A percentile compares a stretch with the other conserved stretches of the same genome.
Conservation (phyloP, 2,329 filamentous ascomycete species). For the Aspergillus pseudoterreus region DNA sequence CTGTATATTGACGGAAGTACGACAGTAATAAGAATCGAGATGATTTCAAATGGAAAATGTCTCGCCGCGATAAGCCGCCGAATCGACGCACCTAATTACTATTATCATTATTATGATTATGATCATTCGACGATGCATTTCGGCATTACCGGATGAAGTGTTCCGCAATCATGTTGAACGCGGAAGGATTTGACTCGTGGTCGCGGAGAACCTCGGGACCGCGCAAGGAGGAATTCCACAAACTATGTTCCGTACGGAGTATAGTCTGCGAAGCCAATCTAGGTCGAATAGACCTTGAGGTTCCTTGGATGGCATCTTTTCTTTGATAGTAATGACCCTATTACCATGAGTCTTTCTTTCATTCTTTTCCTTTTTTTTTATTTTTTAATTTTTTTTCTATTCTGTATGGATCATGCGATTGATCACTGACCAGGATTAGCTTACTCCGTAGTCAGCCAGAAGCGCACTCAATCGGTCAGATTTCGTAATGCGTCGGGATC, state of each 20-base stretch:
- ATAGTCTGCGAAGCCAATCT: background rate
- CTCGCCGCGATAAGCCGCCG: background rate
- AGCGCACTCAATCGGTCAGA: background rate
- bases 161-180: conserved; percentile 3
- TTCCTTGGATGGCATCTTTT: background rate
- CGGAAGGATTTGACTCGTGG: conserved; percentile 9
- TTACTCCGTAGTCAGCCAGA: background rate
- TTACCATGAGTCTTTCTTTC: too few species aligned
- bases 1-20: too few species aligned
- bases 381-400: too few species aligned
- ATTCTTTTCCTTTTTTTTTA: too few species aligned
- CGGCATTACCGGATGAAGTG: conserved; percentile 6
- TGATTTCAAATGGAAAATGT: background rate
- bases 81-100: background rate
- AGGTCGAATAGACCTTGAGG: background rate
- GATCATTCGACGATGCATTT: background rate
- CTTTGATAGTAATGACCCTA: background rate
- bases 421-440: background rate
- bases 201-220: conserved; percentile 8
- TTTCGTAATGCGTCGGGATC: background rate
- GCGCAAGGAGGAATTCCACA: background rate
- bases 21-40: background rate
- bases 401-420: background rate
- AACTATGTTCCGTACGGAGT: background rate
- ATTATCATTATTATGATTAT: background rate